Conservation (phyloP, 768 basidiomycete genomes). For the Obba rivulosa region DNA sequence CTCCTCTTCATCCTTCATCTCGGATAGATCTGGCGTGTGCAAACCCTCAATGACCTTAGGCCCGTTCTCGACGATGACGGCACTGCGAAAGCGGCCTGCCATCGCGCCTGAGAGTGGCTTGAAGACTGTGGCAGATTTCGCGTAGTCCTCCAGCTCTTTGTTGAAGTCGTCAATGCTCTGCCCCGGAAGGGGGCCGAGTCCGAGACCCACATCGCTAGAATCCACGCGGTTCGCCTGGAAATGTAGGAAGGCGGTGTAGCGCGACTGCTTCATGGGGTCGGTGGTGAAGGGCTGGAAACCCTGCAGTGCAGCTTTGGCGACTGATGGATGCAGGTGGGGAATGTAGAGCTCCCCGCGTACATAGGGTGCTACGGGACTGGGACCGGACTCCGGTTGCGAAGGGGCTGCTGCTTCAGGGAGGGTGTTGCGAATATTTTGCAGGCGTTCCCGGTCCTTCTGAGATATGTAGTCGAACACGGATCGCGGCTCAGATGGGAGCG, state of each 20-base stretch:
- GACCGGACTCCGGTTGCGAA: constrained; percentile 9
- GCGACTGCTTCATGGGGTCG: constrained; percentile 73
- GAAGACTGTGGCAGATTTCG: constrained; percentile 84
- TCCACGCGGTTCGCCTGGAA: constrained; percentile 53
- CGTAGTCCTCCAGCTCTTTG: constrained; percentile 81
- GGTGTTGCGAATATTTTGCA: constrained; percentile 47
- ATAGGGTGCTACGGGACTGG: constrained; percentile 20
- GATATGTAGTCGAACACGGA: constrained; percentile 96
- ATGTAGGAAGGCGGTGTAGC: constrained; percentile 78
- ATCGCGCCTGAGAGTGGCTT: constrained; percentile 90
- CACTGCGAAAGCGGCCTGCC: constrained; percentile 90
- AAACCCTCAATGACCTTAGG: constrained; percentile 63
- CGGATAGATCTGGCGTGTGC: constrained; percentile 42
- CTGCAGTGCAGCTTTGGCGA: constrained; percentile 79
- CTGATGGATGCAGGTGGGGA: constrained; percentile 54
- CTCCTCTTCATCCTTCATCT: constrained; percentile 20
- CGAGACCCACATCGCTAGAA: constrained; percentile 33
- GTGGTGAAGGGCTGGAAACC: constrained; percentile 88
- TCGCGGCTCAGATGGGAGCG: constrained; percentile 58
- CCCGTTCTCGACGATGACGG: constrained; percentile 62
- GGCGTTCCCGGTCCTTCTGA: constrained; percentile 82
- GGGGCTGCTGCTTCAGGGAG: constrained; percentile 21
- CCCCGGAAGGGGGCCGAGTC: constrained; percentile 47
- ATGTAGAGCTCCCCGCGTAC: constrained; percentile 31
- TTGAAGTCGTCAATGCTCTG: constrained; percentile 68